Base-by-base conservation (phyloP, 139 green algal species). In the Micromonas commoda region DNA sequence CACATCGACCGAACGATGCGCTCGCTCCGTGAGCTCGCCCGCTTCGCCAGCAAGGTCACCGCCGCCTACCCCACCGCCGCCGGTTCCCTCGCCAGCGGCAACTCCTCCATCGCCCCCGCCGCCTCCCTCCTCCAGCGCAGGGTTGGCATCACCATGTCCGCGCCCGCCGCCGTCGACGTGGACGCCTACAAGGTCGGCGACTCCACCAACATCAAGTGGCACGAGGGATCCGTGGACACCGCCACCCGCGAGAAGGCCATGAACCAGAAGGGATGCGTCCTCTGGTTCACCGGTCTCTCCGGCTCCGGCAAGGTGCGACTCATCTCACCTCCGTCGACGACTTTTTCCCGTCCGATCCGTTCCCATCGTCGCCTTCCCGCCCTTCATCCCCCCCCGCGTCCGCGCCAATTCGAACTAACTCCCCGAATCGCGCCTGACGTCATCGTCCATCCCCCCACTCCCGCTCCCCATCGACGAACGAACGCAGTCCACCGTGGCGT, bases 181-280 rank as follows among this genome's bases (percentile, higher is more conserved):
- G 71, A 77, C 33, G 86, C 88, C 0, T 94, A 95, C 80, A 84
- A 91, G 76, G 87, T 96, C 4, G 91, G 86, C 35, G 53, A 82
- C 4, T 90, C 89, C 2, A 96, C 90, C 2, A 97, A 97, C 85
- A 96, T 97, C 79, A 93, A 93, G 79, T 97, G 92, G 88, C 91
- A 97, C 64, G 92, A 96, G 75, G 86, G 87, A 24, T 82, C 70
- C 26, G 91, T 95, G 29, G 80, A 64, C 73, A 0, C 78, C n/a
- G 71, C 75, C 9, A 77, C 73, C 2, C 32, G 86, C 39, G 31
- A 98, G 84, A 66, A 80, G 28, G 39, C 91, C 1, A 77, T 98
- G 73, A 82, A 86, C 26, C 93, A 98, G 82, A 86, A 86, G 23
- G 93, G 93, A 0, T 91, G 85, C 67, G 88, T 97, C 2, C 71